phyloP scores from a whole-genome alignment of 176 grass and related monocot genomes.

The Musa beccarii region DNA sequence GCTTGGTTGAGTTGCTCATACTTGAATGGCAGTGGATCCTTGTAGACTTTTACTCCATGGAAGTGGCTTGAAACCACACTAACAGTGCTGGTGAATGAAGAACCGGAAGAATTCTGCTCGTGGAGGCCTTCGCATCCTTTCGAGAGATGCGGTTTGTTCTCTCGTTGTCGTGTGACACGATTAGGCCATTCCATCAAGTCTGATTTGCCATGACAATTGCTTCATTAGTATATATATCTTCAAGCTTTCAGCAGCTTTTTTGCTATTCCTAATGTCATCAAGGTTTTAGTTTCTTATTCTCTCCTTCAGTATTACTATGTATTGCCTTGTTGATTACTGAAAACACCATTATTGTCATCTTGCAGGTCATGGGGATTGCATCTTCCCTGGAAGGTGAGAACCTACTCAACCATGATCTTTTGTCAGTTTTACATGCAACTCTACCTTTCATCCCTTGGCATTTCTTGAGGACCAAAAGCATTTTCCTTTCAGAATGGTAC shows the following conservation, averaged over 20 bases:
- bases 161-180: too few species aligned
- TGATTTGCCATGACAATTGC: too few species aligned
- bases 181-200: too few species aligned
- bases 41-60: neutral
- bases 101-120: neutral
- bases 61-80: neutral
- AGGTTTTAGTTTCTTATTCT: neutral
- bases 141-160: too few species aligned
- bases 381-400: conserved; percentile 13
- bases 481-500: too few species aligned
- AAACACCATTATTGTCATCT: neutral
- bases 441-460: neutral
- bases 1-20: too few species aligned
- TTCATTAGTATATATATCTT: neutral
- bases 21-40: neutral
- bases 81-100: neutral
- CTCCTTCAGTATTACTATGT: neutral
- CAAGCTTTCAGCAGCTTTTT: neutral
- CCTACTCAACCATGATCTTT: neutral
- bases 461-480: neutral
- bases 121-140: neutral
- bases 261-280: neutral
- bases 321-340: neutral
- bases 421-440: neutral
- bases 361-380: conserved; percentile 6